phyloP scores from a whole-genome alignment of 306 rosid species.

The Rubus idaeus region DNA sequence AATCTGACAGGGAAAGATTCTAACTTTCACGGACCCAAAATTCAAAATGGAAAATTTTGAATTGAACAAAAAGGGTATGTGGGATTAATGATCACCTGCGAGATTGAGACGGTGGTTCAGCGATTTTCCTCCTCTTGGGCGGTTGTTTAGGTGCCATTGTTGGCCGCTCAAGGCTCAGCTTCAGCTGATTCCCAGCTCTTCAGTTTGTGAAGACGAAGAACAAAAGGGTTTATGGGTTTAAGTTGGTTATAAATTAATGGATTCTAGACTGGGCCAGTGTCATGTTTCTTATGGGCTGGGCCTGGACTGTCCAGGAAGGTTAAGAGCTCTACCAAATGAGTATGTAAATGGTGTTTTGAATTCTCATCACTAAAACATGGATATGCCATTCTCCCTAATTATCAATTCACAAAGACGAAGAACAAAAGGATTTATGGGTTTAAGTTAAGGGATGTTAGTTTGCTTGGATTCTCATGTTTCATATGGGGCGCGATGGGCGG shows the following conservation, averaged over 20 bases:
- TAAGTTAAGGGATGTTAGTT: no score
- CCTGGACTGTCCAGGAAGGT: neutral
- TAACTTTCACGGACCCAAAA: slow-evolving; percentile 1
- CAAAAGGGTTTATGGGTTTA: neutral
- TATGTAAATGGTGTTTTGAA: neutral
- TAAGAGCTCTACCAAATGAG: neutral
- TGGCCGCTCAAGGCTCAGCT: neutral
- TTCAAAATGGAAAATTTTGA: neutral
- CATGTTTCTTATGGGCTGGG: neutral
- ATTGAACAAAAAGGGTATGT: neutral
- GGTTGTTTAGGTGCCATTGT: slow-evolving; percentile 31
- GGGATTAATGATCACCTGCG: slow-evolving; percentile 23
- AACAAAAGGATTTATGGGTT: no score
- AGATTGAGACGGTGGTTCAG: slow-evolving; percentile 29
- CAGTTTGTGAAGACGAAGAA: neutral
- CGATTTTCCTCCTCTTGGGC: slow-evolving; percentile 35
- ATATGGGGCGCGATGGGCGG: no score
- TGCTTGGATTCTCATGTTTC: no score
- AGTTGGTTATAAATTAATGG: neutral
- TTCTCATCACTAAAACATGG: neutral
- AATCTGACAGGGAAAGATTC: slow-evolving; percentile 1
- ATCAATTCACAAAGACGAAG: no score
- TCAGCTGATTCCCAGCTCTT: no score
- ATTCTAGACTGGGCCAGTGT: neutral
- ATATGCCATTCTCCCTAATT: no score